phyloP scores from a whole-genome alignment of 768 basidiomycete genomes.

The Auricularia sp. region DNA sequence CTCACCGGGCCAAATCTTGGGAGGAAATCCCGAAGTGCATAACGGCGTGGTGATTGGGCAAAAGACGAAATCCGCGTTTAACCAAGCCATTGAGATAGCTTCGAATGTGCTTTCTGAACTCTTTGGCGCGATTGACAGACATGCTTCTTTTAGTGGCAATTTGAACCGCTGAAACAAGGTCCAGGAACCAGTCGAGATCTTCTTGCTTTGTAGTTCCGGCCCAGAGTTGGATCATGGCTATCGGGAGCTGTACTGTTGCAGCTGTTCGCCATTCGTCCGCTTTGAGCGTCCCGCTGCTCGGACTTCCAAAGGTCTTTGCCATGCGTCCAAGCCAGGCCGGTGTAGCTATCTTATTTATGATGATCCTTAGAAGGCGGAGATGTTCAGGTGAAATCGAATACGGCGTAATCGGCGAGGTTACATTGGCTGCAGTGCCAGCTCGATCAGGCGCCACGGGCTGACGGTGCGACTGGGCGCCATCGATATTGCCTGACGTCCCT shows the following conservation, averaged over 20 bases:
- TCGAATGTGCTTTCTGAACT: constrained; percentile 17
- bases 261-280: constrained; percentile 25
- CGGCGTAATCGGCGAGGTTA: no score
- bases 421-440: no score
- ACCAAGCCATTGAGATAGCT: constrained; percentile 17
- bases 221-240: constrained; percentile 24
- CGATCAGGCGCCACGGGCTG: no score
- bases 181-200: constrained; percentile 20
- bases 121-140: constrained; percentile 10
- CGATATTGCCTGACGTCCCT: no score
- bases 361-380: no score
- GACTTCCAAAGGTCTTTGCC: constrained; percentile 5
- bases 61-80: constrained; percentile 10
- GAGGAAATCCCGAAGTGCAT: constrained; percentile 23
- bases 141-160: constrained; percentile 15
- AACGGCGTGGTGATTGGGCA: constrained; percentile 25
- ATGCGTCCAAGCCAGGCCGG: no score
- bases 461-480: no score
- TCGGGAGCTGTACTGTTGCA: constrained; percentile 19
- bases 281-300: constrained; percentile 24
- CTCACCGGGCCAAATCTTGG: constrained; percentile 23
- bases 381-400: no score
- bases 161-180: constrained; percentile 21
- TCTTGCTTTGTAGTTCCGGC: constrained; percentile 7
- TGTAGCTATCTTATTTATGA: no score